Evolutionary conservation across 495 filamentous ascomycete genomes (phyloP).

Genomic region (Tuber aestivum): DNA sequence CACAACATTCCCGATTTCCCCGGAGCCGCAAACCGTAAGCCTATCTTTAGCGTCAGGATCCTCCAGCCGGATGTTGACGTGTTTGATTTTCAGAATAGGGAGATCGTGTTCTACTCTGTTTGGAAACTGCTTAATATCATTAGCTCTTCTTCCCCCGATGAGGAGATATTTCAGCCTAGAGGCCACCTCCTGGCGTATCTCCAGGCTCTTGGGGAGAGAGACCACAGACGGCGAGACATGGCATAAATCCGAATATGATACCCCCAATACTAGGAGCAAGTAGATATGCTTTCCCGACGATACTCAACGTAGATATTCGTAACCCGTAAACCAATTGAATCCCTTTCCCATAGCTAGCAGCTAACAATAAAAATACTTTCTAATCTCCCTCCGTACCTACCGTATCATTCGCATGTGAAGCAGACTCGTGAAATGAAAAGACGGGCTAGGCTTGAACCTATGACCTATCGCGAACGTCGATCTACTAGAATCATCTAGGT

Average conservation of each 20-base stretch:
- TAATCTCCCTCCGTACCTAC: neutral
- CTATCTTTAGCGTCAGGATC: neutral
- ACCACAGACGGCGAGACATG: neutral
- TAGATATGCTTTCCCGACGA: neutral
- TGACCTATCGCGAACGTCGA: neutral
- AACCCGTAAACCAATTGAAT: neutral
- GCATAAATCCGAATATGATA: neutral
- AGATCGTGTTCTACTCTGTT: conserved; percentile 4
- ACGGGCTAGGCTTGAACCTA: neutral
- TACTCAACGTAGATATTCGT: neutral
- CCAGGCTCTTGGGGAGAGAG: neutral
- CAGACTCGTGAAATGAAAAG: neutral
- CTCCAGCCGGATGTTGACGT: neutral
- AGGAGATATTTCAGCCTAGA: neutral
- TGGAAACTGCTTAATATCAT: neutral
- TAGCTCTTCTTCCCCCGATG: neutral
- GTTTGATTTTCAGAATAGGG: conserved; percentile 4
- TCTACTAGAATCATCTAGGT: neutral
- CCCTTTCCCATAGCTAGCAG: neutral
- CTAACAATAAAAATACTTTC: neutral
- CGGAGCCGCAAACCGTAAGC: neutral
- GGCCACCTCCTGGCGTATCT: neutral
- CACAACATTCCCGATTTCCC: conserved; percentile 2
- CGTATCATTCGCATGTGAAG: neutral
- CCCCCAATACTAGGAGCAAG: neutral